Base-by-base conservation (phyloP, 2,329 filamentous ascomycete species). In the Dactylellina cionopaga region DNA sequence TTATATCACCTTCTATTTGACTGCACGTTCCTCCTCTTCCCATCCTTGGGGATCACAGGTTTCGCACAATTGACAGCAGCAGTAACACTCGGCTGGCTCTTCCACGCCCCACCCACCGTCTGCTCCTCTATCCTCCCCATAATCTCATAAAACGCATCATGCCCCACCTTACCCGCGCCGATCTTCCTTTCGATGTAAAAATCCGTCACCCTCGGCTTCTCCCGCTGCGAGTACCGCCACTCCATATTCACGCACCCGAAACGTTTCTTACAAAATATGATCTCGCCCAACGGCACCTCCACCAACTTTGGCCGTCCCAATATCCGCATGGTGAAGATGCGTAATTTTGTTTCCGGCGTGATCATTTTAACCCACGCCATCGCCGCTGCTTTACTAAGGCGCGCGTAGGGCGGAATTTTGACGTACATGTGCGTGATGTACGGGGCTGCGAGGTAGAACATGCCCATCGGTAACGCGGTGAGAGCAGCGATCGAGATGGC, bases 381-480 rank as follows among this genome's bases (percentile, higher is more conserved):
- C 35, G 69, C 60, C 43, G 74, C 62, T 1, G 62, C 35, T 10
- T 54, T 66, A 5, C 62, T 72, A 5, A 68, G 52, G 1, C 75
- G 62, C 9, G 75, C 76, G 74, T 74, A 76, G 11, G 76, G 74
- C 13, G 75, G 76, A 19, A 76, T 74, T 22, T 69, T 62, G 19
- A 76, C 68, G 62, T 76, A 77, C 33, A 74, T 74, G 33, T 76
- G 74, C 5, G 75, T 77, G 5, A 76, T 71, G 39, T 77, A 77
- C 9, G 76, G 75, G 6, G 76, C 69, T 1, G 69, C 69, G 15
- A 74, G 63, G 62, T 68, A 74, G 55, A 74, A 74, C 62, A 74
- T 66, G n/a, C 69, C 54, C 56, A 68, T 68, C 1, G 69, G 69
- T 1, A 62, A n/a, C 9, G 62, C 60, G 25, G 69, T 62, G 6